A percentile compares a stretch with the other conserved stretches of the same genome.
Conservation (phyloP, 305 asterid species). For the Plantago coronopus region DNA sequence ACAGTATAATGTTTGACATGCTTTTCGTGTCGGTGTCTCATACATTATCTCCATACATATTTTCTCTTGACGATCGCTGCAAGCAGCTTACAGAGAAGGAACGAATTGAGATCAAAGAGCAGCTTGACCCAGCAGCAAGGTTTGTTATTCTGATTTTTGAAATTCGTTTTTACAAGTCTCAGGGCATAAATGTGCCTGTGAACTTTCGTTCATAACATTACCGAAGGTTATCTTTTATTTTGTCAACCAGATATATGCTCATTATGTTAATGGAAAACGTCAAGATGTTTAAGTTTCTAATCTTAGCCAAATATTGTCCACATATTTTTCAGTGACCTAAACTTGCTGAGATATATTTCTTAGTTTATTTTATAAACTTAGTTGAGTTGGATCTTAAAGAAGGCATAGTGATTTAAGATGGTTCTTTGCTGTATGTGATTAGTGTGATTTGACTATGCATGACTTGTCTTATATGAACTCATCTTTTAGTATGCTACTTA, state of each 20-base stretch:
- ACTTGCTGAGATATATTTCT: no score
- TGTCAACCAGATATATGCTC: background rate
- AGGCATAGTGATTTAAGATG: no score
- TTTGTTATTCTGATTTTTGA: conserved; percentile 44
- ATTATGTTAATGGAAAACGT: no score
- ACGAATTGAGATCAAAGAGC: conserved; percentile 53
- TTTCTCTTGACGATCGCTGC: conserved; percentile 78
- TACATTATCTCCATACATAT: conserved; percentile 81
- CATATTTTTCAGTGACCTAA: no score
- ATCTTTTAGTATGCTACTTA: no score
- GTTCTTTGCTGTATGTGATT: background rate
- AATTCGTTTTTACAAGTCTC: conserved; percentile 11
- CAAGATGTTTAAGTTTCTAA: no score
- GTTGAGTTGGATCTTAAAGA: no score
- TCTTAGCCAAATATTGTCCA: no score
- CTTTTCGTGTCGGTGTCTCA: conserved; percentile 77
- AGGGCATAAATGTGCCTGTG: conserved; percentile 3
- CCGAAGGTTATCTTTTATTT: no score
- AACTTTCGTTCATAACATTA: background rate
- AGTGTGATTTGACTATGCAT: background rate
- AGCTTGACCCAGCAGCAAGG: conserved; percentile 86
- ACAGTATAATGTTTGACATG: conserved; percentile 87
- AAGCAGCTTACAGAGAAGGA: conserved; percentile 64
- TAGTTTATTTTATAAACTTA: no score
- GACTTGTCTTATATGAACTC: background rate